Percentiles rank a stretch among this genome's conserved stretches.
Conservation (phyloP, 352 stramenopile species). For the Pythium aquatile region DNA sequence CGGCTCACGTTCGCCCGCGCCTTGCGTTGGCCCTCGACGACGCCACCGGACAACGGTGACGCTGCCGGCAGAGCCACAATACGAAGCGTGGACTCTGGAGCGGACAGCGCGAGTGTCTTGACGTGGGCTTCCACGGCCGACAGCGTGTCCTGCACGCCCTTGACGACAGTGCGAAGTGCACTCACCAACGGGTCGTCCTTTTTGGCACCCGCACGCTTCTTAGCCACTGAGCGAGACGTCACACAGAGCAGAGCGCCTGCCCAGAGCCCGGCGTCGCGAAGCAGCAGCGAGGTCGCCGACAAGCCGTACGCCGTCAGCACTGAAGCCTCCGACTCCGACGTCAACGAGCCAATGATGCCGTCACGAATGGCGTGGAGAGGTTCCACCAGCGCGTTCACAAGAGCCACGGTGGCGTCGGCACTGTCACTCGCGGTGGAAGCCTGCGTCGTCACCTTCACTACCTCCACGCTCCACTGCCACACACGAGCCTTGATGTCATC, state of each 20-base stretch:
- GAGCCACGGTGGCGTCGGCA: constrained; percentile 1
- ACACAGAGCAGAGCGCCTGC: constrained; percentile 48
- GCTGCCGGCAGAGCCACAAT: background rate
- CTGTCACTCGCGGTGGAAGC: constrained; percentile 23
- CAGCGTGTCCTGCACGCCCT: constrained; percentile 58
- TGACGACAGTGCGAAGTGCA: constrained; percentile 54
- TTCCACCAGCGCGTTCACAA: constrained; percentile 9
- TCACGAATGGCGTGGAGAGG: constrained; percentile 23
- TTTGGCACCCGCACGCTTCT: constrained; percentile 68
- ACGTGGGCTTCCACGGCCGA: constrained; percentile 39
- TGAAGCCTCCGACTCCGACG: background rate
- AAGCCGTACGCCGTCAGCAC: constrained; percentile 53
- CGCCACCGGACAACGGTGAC: constrained; percentile 22
- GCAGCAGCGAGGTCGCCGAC: constrained; percentile 45
- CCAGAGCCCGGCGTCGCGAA: constrained; percentile 62
- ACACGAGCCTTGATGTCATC: constrained; percentile 38
- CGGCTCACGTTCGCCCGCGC: constrained; percentile 9
- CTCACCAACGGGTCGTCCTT: constrained; percentile 44
- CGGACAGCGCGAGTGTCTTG: constrained; percentile 28
- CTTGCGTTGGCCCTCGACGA: constrained; percentile 34
- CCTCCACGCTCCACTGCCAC: constrained; percentile 53
- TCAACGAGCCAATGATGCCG: constrained; percentile 14
- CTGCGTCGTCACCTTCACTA: constrained; percentile 18
- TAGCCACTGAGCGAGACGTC: constrained; percentile 37
- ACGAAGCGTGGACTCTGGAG: background rate